Evolutionary conservation across 371 early-diverging fungal species (phyloP), one percentile per base, ranked within the genome.

Genomic region (Mucor irregularis): DNA sequence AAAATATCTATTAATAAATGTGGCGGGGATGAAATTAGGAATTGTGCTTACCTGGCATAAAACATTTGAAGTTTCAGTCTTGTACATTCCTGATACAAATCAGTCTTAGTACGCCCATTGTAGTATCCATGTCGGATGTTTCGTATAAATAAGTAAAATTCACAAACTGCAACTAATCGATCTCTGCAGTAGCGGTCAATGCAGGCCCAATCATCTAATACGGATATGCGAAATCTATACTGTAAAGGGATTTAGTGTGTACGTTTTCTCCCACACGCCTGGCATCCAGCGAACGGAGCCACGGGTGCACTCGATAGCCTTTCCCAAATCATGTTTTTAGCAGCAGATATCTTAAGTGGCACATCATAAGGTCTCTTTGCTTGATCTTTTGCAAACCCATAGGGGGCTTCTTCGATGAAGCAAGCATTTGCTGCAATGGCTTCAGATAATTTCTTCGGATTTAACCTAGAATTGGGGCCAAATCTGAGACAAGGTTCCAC

Each of bases 111-210:
- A 24, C 94, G 85, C 39, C 83, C 81, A 37, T 84, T 79, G 67
- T 90, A 94, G 29, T 91, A 81, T 1, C 96, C 94, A 54, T 91
- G 89, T 34, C 90, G 83, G 26, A 95, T 71, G 58, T 93, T 90
- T 49, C 94, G 87, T 38, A 94, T 85, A 73, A 96, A 95, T 16
- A 85, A 83, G 69, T 92, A 96, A 58, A 95, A 96, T 66, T 96
- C 97, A 64, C 92, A 90, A 11, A 87, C 93, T 11, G 95, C 88
- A 5, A 96, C 91, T 17, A 96, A 56, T 6, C 95, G 78, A 69
- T 94, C 95, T 13, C 95, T 87, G 64, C 97, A 96, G 48, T 80
- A 81, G 2, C 80, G 75, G 62, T 96, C 96, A 48, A 96, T 88
- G 35, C 91, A 91, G 10, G 84, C 83, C 93, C 94, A 94, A 14